Evolutionary conservation across 345 rosid genomes (phyloP).

Genomic region (Erodium maritimum): DNA sequence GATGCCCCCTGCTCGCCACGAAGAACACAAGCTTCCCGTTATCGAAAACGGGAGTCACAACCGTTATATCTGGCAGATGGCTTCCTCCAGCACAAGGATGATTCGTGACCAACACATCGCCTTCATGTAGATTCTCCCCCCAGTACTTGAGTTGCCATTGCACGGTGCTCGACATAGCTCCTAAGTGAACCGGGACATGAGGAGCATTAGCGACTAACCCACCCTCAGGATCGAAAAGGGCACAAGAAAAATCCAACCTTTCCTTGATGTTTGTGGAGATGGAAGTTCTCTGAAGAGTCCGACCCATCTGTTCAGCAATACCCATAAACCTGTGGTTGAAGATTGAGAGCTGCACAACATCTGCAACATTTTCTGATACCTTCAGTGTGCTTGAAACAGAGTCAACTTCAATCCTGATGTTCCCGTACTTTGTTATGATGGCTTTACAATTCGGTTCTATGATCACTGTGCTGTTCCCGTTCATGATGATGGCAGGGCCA

Average conservation of each 20-base stretch:
- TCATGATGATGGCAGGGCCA: constrained; percentile 93
- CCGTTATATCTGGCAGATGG: constrained; percentile 95
- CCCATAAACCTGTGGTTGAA: constrained; percentile 98
- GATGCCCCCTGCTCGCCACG: constrained; percentile 97
- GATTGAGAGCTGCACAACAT: constrained; percentile 91
- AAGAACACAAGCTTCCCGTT: constrained; percentile 71
- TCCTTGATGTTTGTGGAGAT: constrained; percentile 95
- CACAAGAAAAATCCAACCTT: constrained; percentile 90
- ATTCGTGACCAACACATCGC: constrained; percentile 86
- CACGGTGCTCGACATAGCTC: constrained; percentile 95
- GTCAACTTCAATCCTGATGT: constrained; percentile 67
- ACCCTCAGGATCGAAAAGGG: constrained; percentile 89
- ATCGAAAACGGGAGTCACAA: constrained; percentile 83
- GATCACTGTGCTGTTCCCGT: constrained; percentile 89
- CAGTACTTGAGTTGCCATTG: constrained; percentile 82
- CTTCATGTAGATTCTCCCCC: constrained; percentile 64
- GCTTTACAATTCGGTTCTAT: constrained; percentile 86
- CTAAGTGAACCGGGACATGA: constrained; percentile 93
- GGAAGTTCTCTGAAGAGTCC: constrained; percentile 91
- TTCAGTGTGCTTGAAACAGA: constrained; percentile 24
- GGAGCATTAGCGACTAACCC: constrained; percentile 98
- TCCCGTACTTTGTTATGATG: constrained; percentile 70
- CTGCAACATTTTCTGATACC: constrained; percentile 66
- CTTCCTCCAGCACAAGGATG: constrained; percentile 98
- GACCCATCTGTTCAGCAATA: constrained; percentile 98